Evolutionary conservation across 129 eudicot genomes (phyloP).

Genomic region (Cynara cardunculus): DNA sequence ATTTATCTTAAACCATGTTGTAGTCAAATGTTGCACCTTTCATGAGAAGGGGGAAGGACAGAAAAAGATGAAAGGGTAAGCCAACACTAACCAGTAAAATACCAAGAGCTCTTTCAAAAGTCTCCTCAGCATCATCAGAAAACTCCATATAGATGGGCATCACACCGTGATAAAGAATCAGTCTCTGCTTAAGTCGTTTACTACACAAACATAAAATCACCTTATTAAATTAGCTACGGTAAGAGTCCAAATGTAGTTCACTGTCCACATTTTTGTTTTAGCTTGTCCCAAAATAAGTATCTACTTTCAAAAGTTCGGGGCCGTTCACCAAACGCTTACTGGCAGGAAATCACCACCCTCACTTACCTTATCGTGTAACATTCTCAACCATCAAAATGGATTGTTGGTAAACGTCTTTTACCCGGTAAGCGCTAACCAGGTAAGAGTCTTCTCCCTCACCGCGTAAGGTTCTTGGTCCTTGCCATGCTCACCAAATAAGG

Average conservation of each 20-base stretch:
- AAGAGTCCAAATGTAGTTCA: neutral
- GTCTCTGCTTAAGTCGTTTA: slow-evolving; percentile 80
- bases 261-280: neutral
- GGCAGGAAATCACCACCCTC: no score
- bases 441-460: no score
- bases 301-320: neutral
- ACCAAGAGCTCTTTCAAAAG: slow-evolving; percentile 83
- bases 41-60: neutral
- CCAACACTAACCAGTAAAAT: slow-evolving; percentile 61
- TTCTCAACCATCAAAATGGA: no score
- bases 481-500: no score
- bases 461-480: no score
- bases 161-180: slow-evolving; percentile 82
- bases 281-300: neutral
- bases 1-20: neutral
- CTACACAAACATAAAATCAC: slow-evolving; percentile 33
- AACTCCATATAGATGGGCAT: slow-evolving; percentile 94
- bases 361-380: no score
- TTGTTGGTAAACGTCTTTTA: no score
- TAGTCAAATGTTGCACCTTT: neutral
- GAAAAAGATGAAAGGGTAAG: neutral
- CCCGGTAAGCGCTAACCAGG: no score
- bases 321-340: no score
- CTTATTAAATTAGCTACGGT: neutral
- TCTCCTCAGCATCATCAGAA: slow-evolving; percentile 92